Evolutionary conservation across 1,284 basidiomycete species (phyloP), one percentile per base, ranked within the genome.

Genomic region (Mycosarcoma maydis): DNA sequence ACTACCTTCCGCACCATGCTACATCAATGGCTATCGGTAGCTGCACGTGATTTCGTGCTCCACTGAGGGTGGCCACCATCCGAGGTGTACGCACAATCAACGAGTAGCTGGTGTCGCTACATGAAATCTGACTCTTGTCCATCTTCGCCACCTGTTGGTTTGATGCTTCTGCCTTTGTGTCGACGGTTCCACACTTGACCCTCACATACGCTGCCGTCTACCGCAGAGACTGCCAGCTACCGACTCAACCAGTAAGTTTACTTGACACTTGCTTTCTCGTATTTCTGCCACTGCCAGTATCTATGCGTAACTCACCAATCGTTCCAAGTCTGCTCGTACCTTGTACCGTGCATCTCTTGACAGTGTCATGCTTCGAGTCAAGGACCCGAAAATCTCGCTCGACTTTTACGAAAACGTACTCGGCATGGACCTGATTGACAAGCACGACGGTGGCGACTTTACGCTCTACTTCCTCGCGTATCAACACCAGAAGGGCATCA

Each of bases 361-460:
- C 47, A 76, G 94, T 84, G 92, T 90, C 27, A 93, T 92, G 91
- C 83, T 94, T 78, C 88, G 94, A 72, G 86, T 95, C 82, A 93
- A 90, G 85, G 92, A 96, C 82, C 90, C 92, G 16, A 88, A 93
- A 42, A 46, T 44, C 38, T 76, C 74, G 38, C 67, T 80, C 38
- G 58, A 77, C 39, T 80, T 80, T 32, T 80, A 80, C 72, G 46
- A 73, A 43, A 58, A 80, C 38, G 82, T 88, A 49, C 85, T 96
- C 40, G 94, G 94, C 68, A 95, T 97, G 93, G 89, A 94, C 44
- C 85, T 92, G 45, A 85, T 92, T 50, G 86, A 86, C 57, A 73
- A 54, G 37, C 70, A 77, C 70, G 61, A 64, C 14, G 76, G 43
- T 26, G 68, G 45, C 33, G 86, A 87, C 72, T 92, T 91, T 36